Conservation (phyloP, 805 yeast species). For the Saturnispora silvae region DNA sequence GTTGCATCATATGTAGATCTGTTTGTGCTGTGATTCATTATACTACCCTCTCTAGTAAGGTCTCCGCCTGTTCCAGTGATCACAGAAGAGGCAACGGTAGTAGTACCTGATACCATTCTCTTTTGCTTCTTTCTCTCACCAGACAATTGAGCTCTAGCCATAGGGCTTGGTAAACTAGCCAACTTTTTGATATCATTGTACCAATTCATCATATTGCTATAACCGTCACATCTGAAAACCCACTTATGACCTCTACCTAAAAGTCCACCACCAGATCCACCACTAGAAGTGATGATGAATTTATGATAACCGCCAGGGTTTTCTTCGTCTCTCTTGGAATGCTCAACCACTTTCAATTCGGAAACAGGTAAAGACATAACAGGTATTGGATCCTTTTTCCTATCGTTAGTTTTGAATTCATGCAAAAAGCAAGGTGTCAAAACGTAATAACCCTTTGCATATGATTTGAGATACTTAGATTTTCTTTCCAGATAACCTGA, state of each 20-base stretch:
- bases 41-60: background rate
- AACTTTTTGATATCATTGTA: slow-evolving; percentile 63
- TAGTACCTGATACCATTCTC: slow-evolving; percentile 12
- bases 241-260: slow-evolving; percentile 79
- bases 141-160: slow-evolving; percentile 42
- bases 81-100: slow-evolving; percentile 13
- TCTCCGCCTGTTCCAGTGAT: slow-evolving; percentile 11
- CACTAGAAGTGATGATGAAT: slow-evolving; percentile 69
- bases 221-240: slow-evolving; percentile 88
- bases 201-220: slow-evolving; percentile 76
- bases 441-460: slow-evolving; percentile 83
- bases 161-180: slow-evolving; percentile 52
- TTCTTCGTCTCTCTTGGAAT: slow-evolving; percentile 59
- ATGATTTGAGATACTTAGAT: slow-evolving; percentile 86
- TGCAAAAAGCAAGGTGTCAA: slow-evolving; percentile 81
- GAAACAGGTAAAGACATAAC: slow-evolving; percentile 72
- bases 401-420: slow-evolving; percentile 77
- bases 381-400: slow-evolving; percentile 72
- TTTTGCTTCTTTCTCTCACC: slow-evolving; percentile 23
- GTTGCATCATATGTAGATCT: slow-evolving; percentile 3
- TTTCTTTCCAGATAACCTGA: slow-evolving; percentile 81
- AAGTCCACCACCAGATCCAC: slow-evolving; percentile 52
- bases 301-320: slow-evolving; percentile 48
- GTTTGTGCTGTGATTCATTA: slow-evolving; percentile 2
- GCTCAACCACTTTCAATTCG: slow-evolving; percentile 75